Percentiles rank a stretch among this genome's conserved stretches.
phyloP scores from a whole-genome alignment of 345 rosid species.

The Hibiscus mutabilis region DNA sequence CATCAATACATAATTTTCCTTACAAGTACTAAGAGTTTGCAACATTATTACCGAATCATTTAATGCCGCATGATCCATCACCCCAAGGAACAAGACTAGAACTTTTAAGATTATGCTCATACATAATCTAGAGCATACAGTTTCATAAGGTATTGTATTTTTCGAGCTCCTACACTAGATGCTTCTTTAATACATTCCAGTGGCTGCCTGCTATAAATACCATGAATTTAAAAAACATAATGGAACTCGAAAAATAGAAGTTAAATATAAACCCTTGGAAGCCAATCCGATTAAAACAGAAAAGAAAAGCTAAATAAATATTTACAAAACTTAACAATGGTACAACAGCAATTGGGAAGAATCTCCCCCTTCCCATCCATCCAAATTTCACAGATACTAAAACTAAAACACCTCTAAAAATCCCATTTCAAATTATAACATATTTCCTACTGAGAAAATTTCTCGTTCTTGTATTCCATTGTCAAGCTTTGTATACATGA shows the following conservation, averaged over 20 bases:
- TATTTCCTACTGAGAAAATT: constrained; percentile 8
- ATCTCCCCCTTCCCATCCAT: constrained; percentile 18
- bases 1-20: constrained; percentile 21
- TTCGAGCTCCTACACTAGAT: neutral
- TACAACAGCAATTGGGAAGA: constrained; percentile 11
- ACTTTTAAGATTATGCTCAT: too few relatives aligned
- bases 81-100: too few relatives aligned
- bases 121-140: neutral
- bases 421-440: constrained; percentile 5
- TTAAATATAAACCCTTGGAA: too few relatives aligned
- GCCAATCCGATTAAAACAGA: too few relatives aligned
- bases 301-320: too few relatives aligned
- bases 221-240: too few relatives aligned
- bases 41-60: constrained; percentile 3
- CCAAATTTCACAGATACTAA: constrained; percentile 10
- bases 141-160: neutral
- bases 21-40: constrained; percentile 2
- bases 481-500: neutral
- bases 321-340: constrained; percentile 18
- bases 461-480: constrained; percentile 4
- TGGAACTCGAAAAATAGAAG: too few relatives aligned
- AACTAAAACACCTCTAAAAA: constrained; percentile 12
- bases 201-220: neutral
- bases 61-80: constrained; percentile 7
- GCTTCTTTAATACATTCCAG: neutral